These are phyloP conservation scores for Talaromyces rugulosus DNA, from an alignment of 2,329 filamentous ascomycete genomes.

Conservation along the genomic window DNA sequence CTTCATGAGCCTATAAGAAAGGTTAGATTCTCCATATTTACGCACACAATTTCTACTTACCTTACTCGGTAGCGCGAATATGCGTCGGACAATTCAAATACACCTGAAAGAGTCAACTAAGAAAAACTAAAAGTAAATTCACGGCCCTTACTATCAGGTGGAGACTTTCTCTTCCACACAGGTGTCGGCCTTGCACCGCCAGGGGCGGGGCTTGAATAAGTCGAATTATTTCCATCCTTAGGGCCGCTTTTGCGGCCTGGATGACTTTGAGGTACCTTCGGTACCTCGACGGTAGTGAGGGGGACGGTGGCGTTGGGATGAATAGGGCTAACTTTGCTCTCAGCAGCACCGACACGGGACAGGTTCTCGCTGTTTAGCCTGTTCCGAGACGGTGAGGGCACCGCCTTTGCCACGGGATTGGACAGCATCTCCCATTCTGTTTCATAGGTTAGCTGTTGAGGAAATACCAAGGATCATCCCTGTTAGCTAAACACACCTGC, in stretches of 20 bases:
- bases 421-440: background rate
- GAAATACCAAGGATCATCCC: background rate
- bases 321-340: background rate
- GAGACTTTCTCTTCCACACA: background rate
- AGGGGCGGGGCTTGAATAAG: background rate
- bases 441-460: background rate
- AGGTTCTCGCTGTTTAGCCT: background rate
- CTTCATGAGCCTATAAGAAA: constrained; percentile 18
- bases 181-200: background rate
- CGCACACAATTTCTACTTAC: background rate
- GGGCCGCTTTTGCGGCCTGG: background rate
- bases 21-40: background rate
- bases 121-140: background rate
- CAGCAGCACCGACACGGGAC: constrained; percentile 2
- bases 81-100: background rate
- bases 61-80: background rate
- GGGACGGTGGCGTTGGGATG: background rate
- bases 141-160: background rate
- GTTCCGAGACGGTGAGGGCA: background rate
- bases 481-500: background rate
- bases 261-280: background rate
- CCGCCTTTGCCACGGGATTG: background rate
- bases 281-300: background rate
- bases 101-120: background rate
- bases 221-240: background rate